These are phyloP conservation scores for Fagus sylvatica DNA, from an alignment of 306 rosid genomes.

Conservation along the genomic window DNA sequence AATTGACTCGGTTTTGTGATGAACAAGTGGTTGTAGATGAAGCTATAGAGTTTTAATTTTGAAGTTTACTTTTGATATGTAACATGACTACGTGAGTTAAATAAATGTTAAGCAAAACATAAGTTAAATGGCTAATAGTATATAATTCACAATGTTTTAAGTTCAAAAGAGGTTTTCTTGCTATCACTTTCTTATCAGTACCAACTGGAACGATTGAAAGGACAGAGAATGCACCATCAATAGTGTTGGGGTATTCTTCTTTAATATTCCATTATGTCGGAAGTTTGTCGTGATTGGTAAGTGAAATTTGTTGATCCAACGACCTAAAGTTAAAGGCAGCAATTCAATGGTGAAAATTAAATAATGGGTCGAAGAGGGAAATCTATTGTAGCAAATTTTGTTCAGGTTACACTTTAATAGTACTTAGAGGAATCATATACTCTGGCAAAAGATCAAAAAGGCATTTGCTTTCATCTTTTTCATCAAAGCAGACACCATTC, in stretches of 20 bases:
- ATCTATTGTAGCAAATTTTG: background rate
- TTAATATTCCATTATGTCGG: background rate
- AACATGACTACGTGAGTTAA: no score
- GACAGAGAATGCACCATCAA: background rate
- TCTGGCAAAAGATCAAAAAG: background rate
- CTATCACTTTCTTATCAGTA: background rate
- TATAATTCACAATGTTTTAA: background rate
- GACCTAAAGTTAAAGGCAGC: background rate
- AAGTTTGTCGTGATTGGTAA: background rate
- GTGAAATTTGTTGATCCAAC: background rate
- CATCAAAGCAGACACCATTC: background rate
- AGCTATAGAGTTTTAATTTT: no score
- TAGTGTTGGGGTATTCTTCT: background rate
- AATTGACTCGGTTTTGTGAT: no score
- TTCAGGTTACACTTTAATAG: background rate
- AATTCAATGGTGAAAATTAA: no score
- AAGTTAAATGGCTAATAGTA: no score
- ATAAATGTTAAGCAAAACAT: no score
- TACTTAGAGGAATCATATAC: slow-evolving; percentile 18
- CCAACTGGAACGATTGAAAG: background rate
- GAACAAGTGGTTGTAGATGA: no score
- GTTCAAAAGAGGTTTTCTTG: background rate
- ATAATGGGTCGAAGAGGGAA: background rate
- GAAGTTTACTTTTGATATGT: no score
- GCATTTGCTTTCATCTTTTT: background rate